phyloP scores from a whole-genome alignment of 192 early-diverging fungal species.

The Backusella psychrophila region DNA sequence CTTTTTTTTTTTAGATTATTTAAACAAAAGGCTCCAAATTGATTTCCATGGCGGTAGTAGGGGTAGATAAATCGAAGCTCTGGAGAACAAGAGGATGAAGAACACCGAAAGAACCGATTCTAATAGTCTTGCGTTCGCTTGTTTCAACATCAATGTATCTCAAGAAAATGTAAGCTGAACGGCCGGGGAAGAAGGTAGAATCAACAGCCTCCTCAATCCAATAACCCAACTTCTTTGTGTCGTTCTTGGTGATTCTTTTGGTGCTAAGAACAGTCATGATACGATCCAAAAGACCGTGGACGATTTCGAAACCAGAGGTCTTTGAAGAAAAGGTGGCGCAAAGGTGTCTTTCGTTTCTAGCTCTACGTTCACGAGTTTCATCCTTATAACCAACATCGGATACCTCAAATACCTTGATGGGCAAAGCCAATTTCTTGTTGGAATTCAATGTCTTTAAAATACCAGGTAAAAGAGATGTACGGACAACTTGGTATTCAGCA shows the following conservation, averaged over 20 bases:
- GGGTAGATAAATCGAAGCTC: conserved; percentile 83
- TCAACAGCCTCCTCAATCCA: conserved; percentile 79
- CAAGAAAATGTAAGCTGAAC: conserved; percentile 85
- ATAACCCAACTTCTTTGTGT: conserved; percentile 61
- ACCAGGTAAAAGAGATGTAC: conserved; percentile 89
- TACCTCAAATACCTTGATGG: conserved; percentile 95
- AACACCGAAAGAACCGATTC: conserved; percentile 88
- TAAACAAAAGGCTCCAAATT: conserved; percentile 95
- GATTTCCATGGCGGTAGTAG: conserved; percentile 89
- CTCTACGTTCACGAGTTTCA: conserved; percentile 71
- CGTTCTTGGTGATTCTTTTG: conserved; percentile 41
- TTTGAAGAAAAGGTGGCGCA: conserved; percentile 84
- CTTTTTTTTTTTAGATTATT: neutral
- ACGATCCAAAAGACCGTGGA: conserved; percentile 92
- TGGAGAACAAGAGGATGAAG: conserved; percentile 88
- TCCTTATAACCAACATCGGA: conserved; percentile 93
- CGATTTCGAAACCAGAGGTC: conserved; percentile 81
- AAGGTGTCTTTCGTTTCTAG: conserved; percentile 86
- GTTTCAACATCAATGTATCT: conserved; percentile 42
- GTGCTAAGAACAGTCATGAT: conserved; percentile 80
- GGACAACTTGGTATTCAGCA: conserved; percentile 88
- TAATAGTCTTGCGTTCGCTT: conserved; percentile 29
- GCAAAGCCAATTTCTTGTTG: conserved; percentile 86
- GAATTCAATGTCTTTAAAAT: conserved; percentile 88
- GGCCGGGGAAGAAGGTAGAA: conserved; percentile 88